Conservation (phyloP, 2,329 filamentous ascomycete genomes). For the Hypoxylon sp. region DNA sequence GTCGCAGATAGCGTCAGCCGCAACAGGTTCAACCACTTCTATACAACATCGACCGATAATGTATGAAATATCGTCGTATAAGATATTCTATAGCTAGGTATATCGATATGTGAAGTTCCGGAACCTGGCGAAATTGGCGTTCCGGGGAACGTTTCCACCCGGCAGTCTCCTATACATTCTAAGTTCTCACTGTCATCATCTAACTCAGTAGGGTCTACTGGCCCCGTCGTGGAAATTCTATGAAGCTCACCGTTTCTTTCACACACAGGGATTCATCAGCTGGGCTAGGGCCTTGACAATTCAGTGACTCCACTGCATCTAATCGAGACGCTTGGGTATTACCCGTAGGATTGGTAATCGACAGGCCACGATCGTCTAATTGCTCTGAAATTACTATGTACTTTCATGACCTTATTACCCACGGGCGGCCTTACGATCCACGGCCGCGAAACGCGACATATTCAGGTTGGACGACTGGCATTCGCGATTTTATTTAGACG, state of each 20-base stretch:
- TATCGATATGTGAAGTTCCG: conserved; percentile 17
- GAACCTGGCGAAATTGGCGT: conserved; percentile 8
- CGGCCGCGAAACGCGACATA: conserved; percentile 1
- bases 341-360: conserved; percentile 19
- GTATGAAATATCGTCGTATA: conserved; percentile 20
- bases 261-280: conserved; percentile 45
- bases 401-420: conserved; percentile 4
- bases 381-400: conserved; percentile 4
- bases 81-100: conserved; percentile 25
- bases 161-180: conserved; percentile 12
- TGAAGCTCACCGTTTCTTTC: conserved; percentile 31
- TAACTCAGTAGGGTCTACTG: conserved; percentile 21
- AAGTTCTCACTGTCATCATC: conserved; percentile 30
- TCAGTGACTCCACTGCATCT: conserved; percentile 34
- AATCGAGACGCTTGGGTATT: conserved; percentile 27
- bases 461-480: not conserved
- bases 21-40: conserved; percentile 19
- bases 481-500: conserved; percentile 10
- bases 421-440: not conserved
- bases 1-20: conserved; percentile 35
- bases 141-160: conserved; percentile 18
- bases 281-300: conserved; percentile 31
- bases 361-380: conserved; percentile 13
- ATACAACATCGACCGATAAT: conserved; percentile 24
- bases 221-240: conserved; percentile 14